Evolutionary conservation across 2,329 filamentous ascomycete species (phyloP).

Genomic region (Colletotrichum musae): DNA sequence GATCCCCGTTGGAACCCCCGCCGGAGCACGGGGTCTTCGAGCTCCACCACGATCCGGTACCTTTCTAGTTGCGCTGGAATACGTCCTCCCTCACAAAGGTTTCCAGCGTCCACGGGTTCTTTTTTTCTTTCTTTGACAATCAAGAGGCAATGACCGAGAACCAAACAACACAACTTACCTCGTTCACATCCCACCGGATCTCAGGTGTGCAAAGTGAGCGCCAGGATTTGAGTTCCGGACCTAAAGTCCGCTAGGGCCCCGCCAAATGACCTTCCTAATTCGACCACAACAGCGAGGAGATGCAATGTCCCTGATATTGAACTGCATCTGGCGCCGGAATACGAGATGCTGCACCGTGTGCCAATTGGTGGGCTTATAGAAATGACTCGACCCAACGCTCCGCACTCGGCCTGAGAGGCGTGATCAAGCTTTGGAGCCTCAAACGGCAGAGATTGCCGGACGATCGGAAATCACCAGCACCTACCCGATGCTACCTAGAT

Average conservation of each 20-base stretch:
- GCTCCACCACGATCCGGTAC: no score
- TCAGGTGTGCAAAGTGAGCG: no score
- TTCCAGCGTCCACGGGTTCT: no score
- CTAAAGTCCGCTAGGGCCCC: background rate
- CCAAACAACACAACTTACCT: no score
- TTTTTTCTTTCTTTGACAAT: no score
- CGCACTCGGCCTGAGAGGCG: background rate
- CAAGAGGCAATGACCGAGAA: no score
- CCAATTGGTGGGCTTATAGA: conserved; percentile 21
- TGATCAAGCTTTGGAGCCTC: conserved; percentile 27
- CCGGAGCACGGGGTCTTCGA: no score
- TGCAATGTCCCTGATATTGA: background rate
- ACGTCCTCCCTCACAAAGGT: no score
- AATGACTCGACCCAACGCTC: conserved; percentile 13
- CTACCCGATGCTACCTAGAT: conserved; percentile 34
- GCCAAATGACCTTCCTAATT: conserved; percentile 6
- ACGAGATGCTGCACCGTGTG: background rate
- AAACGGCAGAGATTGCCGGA: conserved; percentile 20
- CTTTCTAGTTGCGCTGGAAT: no score
- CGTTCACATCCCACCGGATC: no score
- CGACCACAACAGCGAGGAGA: conserved; percentile 11
- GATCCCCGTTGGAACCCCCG: no score
- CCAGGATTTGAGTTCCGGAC: no score
- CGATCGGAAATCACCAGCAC: conserved; percentile 26
- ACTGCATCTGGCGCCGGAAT: background rate